Evolutionary conservation across 257 asterid species (phyloP).

Genomic region (Schizonepeta tenuifolia): DNA sequence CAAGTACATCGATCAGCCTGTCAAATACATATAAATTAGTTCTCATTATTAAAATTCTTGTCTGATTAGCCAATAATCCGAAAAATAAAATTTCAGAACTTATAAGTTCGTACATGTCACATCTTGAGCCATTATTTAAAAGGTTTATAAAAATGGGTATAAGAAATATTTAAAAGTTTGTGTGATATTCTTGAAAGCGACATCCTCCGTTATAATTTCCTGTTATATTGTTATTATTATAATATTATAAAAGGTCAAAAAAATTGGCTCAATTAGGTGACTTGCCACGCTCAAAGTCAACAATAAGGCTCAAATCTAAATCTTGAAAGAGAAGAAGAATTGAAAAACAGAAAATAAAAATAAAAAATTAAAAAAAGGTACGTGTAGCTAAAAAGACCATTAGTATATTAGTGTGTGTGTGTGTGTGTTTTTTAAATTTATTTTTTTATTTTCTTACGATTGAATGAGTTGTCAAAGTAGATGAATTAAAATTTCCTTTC

Average conservation of each 20-base stretch:
- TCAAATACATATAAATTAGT: too few species aligned
- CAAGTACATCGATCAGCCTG: too few species aligned
- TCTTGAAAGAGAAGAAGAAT: not conserved
- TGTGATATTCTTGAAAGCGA: conserved; percentile 13
- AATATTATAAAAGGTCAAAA: conserved; percentile 1
- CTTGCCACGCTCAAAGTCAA: not conserved
- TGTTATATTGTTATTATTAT: too few species aligned
- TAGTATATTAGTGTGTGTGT: not conserved
- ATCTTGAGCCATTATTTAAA: too few species aligned
- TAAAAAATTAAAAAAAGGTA: not conserved
- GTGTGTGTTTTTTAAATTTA: too few species aligned
- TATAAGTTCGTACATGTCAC: not conserved
- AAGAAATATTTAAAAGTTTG: not conserved
- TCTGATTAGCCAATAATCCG: not conserved
- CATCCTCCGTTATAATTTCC: not conserved
- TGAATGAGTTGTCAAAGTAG: not conserved
- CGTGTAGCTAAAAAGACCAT: not conserved
- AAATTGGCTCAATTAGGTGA: conserved; percentile 19
- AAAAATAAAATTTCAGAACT: not conserved
- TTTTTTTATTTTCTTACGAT: too few species aligned
- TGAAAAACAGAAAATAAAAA: not conserved
- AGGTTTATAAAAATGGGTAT: too few species aligned
- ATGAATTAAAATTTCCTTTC: not conserved
- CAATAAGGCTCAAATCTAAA: not conserved
- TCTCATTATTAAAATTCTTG: too few species aligned